Percentiles rank a stretch among this genome's conserved stretches.
Evolutionary conservation across 116 monocot genomes (phyloP).

Genomic region (Phalaenopsis hybrid): DNA sequence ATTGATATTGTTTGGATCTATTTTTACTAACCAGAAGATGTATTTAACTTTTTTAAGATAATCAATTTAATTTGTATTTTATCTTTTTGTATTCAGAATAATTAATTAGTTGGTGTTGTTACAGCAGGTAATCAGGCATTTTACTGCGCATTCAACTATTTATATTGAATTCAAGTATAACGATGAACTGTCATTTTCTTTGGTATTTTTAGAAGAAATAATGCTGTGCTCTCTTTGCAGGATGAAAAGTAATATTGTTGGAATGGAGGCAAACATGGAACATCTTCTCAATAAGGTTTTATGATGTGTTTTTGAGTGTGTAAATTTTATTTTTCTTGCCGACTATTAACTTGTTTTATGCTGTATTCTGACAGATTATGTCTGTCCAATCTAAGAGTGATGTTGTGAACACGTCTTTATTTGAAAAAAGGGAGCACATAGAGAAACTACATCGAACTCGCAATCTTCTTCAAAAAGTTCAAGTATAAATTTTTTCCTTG

Average conservation of each 20-base stretch:
- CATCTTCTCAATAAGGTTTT: slow-evolving; percentile 89
- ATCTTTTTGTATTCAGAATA: neutral
- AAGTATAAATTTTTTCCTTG: slow-evolving; percentile 41
- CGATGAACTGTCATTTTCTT: neutral
- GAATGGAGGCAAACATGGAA: slow-evolving; percentile 97
- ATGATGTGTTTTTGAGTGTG: neutral
- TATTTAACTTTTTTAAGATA: neutral
- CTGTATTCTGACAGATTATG: slow-evolving; percentile 49
- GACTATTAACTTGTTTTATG: neutral
- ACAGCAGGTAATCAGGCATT: neutral
- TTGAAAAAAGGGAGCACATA: slow-evolving; percentile 92
- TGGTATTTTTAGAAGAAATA: neutral
- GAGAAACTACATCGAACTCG: slow-evolving; percentile 88
- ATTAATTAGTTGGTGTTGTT: neutral
- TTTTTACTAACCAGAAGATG: neutral
- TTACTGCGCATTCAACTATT: neutral
- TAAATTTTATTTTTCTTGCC: neutral
- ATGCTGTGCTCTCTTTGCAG: slow-evolving; percentile 23
- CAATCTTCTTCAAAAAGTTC: slow-evolving; percentile 90
- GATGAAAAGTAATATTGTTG: slow-evolving; percentile 96
- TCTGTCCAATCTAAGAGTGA: slow-evolving; percentile 95
- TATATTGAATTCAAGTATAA: neutral
- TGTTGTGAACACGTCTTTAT: slow-evolving; percentile 79
- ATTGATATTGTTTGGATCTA: neutral
- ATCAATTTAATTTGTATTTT: neutral